Conservation (phyloP, 768 basidiomycete species). For the Trametes cingulata region DNA sequence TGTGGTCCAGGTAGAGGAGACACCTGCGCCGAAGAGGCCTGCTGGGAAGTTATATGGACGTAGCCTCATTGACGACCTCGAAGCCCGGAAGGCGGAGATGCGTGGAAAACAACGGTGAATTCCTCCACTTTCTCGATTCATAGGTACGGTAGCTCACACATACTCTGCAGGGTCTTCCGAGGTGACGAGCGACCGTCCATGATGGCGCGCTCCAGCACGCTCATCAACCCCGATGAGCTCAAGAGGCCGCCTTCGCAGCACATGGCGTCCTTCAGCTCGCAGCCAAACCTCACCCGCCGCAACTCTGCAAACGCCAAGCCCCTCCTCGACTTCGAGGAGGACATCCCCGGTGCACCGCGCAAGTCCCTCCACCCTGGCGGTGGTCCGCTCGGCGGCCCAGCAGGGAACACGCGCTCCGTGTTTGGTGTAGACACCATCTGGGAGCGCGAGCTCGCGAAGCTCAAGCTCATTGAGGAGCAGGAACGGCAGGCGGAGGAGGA, state of each 20-base stretch:
- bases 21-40: constrained; percentile 42
- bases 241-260: constrained; percentile 50
- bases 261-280: constrained; percentile 45
- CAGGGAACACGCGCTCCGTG: constrained; percentile 63
- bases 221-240: constrained; percentile 72
- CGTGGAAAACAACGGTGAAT: constrained; percentile 79
- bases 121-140: background rate
- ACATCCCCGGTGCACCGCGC: constrained; percentile 37
- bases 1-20: constrained; percentile 25
- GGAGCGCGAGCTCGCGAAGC: constrained; percentile 84
- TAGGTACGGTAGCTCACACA: constrained; percentile 13
- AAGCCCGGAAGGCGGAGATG: constrained; percentile 80
- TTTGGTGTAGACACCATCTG: constrained; percentile 94
- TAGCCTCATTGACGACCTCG: constrained; percentile 89
- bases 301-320: constrained; percentile 60
- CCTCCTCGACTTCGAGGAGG: constrained; percentile 65
- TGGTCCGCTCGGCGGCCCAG: constrained; percentile 24
- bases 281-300: constrained; percentile 44
- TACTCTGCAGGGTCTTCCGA: constrained; percentile 65
- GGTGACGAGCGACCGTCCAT: constrained; percentile 90
- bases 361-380: constrained; percentile 35
- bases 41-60: constrained; percentile 85
- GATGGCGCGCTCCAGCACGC: constrained; percentile 81
- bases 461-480: constrained; percentile 71
- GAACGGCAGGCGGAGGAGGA: constrained; percentile 64